These are phyloP conservation scores for Canavalia ensiformis DNA, from an alignment of 306 rosid species.

Conservation along the genomic window DNA sequence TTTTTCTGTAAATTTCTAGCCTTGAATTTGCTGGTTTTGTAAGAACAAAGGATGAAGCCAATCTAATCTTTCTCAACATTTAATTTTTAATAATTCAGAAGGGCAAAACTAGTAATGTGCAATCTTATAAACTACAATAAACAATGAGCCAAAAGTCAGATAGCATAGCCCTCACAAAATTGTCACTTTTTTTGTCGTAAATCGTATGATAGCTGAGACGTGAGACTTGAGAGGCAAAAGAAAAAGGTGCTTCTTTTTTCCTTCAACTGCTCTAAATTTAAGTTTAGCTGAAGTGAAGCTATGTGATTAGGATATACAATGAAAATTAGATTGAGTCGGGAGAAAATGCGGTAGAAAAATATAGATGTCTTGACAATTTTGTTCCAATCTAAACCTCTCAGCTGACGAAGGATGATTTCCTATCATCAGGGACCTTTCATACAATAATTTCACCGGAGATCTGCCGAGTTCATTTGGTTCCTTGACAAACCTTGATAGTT, in stretches of 20 bases:
- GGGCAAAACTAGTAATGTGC: conserved; percentile 6
- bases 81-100: background rate
- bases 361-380: conserved; percentile 2
- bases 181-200: conserved; percentile 12
- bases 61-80: conserved; percentile 5
- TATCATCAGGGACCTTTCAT: conserved; percentile 83
- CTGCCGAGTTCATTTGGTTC: conserved; percentile 92
- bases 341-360: background rate
- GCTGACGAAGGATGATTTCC: conserved; percentile 36
- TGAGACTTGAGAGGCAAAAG: conserved; percentile 17
- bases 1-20: background rate
- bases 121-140: background rate
- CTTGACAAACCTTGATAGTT: conserved; percentile 65
- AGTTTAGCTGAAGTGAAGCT: conserved; percentile 14
- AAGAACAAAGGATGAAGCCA: conserved; percentile 2
- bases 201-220: conserved; percentile 10
- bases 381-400: conserved; percentile 22
- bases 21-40: conserved; percentile 9
- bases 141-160: background rate
- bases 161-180: background rate
- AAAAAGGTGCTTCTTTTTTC: background rate
- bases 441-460: conserved; percentile 86
- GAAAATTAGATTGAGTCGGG: conserved; percentile 2
- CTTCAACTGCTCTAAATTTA: background rate
- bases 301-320: background rate